These are phyloP conservation scores for Blastomyces gilchristii DNA, from an alignment of 2,329 filamentous ascomycete species.

Conservation along the genomic window DNA sequence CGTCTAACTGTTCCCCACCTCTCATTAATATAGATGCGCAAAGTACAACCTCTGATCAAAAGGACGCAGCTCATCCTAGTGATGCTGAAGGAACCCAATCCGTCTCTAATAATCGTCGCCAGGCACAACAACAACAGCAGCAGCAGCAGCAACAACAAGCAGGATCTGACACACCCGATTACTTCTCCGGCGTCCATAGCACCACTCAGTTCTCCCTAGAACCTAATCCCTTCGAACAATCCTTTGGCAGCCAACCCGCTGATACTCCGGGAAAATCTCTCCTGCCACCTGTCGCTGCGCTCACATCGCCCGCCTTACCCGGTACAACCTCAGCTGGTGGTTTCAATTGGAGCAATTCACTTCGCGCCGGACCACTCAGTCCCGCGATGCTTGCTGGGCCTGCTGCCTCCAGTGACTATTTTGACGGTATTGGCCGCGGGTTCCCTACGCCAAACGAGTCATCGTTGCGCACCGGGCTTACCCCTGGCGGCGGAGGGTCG, in stretches of 20 bases:
- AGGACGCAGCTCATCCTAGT: neutral
- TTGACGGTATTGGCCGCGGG: constrained; percentile 71
- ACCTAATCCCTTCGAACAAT: constrained; percentile 95
- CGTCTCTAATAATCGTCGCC: constrained; percentile 5
- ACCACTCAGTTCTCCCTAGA: constrained; percentile 50
- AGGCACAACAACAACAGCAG: constrained; percentile 35
- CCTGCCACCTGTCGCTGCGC: constrained; percentile 76
- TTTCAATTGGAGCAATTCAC: constrained; percentile 74
- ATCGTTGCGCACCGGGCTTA: constrained; percentile 78
- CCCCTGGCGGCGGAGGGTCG: constrained; percentile 86
- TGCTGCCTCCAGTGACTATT: constrained; percentile 66
- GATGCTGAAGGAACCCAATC: constrained; percentile 32
- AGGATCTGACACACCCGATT: constrained; percentile 53
- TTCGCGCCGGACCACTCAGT: constrained; percentile 86
- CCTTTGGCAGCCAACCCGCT: constrained; percentile 59
- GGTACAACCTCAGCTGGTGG: constrained; percentile 59
- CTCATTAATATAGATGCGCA: neutral
- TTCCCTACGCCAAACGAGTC: constrained; percentile 97
- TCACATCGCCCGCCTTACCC: constrained; percentile 81
- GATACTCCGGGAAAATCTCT: constrained; percentile 77
- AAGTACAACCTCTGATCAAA: constrained; percentile 5
- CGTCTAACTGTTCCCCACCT: neutral
- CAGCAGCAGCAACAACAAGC: constrained; percentile 43
- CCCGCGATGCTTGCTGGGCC: constrained; percentile 94
- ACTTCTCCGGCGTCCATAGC: constrained; percentile 53